A percentile compares a stretch with the other conserved stretches of the same genome.
These are phyloP conservation scores for Paspalum vaginatum DNA, from an alignment of 176 grass and related monocot species.

Conservation along the genomic window DNA sequence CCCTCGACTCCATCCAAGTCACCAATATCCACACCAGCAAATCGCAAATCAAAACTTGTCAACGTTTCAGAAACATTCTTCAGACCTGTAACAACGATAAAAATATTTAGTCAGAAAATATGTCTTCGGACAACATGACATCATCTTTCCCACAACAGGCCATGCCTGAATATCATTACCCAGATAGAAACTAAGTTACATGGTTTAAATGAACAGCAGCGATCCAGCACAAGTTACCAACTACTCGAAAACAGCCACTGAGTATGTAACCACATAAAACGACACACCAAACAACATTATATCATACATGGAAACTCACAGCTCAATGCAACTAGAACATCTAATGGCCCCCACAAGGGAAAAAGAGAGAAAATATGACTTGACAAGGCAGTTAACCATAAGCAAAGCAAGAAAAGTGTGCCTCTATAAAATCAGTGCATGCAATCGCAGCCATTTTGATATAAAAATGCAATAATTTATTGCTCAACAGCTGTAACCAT, in stretches of 20 bases:
- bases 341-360: not conserved
- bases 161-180: no score
- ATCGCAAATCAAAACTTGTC: not conserved
- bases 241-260: no score
- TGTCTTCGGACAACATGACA: conserved; percentile 15
- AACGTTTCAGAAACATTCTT: not conserved
- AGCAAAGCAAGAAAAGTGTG: not conserved
- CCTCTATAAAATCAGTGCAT: not conserved
- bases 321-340: not conserved
- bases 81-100: conserved; percentile 40
- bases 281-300: not conserved
- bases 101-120: conserved; percentile 23
- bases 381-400: conserved; percentile 1
- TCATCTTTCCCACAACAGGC: no score
- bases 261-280: no score
- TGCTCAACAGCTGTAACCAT: not conserved
- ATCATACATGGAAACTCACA: not conserved
- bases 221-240: no score
- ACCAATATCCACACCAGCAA: conserved; percentile 17
- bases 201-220: no score
- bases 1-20: conserved; percentile 28
- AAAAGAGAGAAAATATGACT: not conserved
- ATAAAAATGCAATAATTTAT: not conserved
- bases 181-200: no score
- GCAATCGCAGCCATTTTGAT: not conserved